Evolutionary conservation across 2,329 filamentous ascomycete genomes (phyloP).

Genomic region (Aspergillus udagawae): DNA sequence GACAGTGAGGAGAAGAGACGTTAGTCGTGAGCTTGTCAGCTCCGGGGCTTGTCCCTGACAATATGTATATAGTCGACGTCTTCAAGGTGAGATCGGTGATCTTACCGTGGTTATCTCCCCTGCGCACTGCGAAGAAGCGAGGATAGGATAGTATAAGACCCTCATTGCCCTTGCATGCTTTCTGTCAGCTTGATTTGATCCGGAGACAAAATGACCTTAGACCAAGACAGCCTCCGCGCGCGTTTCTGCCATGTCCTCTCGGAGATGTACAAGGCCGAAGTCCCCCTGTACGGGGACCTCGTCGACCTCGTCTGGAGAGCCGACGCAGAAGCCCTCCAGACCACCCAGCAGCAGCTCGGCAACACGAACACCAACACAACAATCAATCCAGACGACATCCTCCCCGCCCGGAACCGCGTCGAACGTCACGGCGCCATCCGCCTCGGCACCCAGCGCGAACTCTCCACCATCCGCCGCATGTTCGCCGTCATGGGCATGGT

Average conservation of each 20-base stretch:
- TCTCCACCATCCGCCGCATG: constrained; percentile 42
- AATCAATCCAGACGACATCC: constrained; percentile 20
- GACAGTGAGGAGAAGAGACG: too few species aligned
- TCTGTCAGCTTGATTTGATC: too few species aligned
- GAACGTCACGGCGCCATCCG: constrained; percentile 49
- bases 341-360: constrained; percentile 5
- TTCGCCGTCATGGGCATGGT: constrained; percentile 48
- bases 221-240: constrained; percentile 24
- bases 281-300: constrained; percentile 31
- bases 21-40: too few species aligned
- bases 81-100: too few species aligned
- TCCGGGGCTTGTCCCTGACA: too few species aligned
- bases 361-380: neutral
- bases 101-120: too few species aligned
- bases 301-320: constrained; percentile 28
- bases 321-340: constrained; percentile 19
- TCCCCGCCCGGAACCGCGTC: constrained; percentile 24
- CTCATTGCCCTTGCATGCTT: too few species aligned
- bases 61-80: too few species aligned
- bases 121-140: too few species aligned
- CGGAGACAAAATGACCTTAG: constrained; percentile 11
- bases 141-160: too few species aligned
- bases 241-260: constrained; percentile 30
- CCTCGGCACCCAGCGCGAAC: constrained; percentile 44
- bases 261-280: constrained; percentile 33